Conservation (phyloP, 225 moss, liverwort and hornwort genomes). For the Lunularia cruciata region DNA sequence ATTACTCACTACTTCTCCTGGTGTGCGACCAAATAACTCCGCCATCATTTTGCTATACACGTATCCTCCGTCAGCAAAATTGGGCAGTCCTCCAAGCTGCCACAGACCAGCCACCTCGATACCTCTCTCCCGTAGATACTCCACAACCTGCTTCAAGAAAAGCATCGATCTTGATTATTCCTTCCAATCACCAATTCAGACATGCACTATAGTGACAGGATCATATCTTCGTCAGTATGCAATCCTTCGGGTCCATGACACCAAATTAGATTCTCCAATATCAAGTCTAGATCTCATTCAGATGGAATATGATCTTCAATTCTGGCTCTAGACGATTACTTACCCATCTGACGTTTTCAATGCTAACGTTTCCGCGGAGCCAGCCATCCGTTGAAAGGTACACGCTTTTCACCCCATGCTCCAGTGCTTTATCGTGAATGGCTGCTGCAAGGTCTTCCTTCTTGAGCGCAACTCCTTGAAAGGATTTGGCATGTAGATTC, state of each 20-base stretch:
- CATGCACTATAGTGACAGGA: no score
- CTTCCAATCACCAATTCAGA: no score
- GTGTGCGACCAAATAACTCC: background rate
- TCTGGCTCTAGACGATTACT: no score
- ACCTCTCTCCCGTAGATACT: slow-evolving; percentile 45
- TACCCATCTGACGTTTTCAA: slow-evolving; percentile 53
- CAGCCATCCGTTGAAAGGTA: slow-evolving; percentile 89
- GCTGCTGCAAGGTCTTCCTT: slow-evolving; percentile 58
- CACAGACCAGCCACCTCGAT: slow-evolving; percentile 65
- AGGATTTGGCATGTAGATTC: slow-evolving; percentile 13
- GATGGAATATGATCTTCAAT: no score
- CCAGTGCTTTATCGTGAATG: slow-evolving; percentile 53
- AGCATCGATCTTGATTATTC: no score
- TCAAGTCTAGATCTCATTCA: no score
- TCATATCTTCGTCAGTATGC: no score
- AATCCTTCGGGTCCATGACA: no score
- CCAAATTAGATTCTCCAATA: no score
- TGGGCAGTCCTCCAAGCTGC: slow-evolving; percentile 58
- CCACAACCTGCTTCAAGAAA: slow-evolving; percentile 62
- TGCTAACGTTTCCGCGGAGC: slow-evolving; percentile 55
- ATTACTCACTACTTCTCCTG: slow-evolving; percentile 30
- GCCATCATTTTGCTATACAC: slow-evolving; percentile 32
- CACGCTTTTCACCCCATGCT: slow-evolving; percentile 36
- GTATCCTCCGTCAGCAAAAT: slow-evolving; percentile 51
- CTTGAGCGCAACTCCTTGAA: slow-evolving; percentile 52